Evolutionary conservation across 495 filamentous ascomycete genomes (phyloP).

Genomic region (Penicillium bovifimosum): DNA sequence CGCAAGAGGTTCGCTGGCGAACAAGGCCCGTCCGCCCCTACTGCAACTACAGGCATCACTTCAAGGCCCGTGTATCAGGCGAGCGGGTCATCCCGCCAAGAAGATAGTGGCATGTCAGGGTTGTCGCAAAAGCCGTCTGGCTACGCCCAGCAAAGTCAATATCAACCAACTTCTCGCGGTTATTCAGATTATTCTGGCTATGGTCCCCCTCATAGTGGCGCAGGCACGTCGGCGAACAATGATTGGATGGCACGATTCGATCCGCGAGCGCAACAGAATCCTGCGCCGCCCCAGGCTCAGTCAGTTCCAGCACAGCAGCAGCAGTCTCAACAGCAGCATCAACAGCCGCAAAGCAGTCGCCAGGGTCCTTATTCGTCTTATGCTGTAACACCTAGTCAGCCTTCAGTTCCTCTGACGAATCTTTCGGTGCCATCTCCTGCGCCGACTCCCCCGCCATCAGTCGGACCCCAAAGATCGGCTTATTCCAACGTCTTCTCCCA

Average conservation of each 20-base stretch:
- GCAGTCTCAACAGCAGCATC: background rate
- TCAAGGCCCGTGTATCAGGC: constrained; percentile 18
- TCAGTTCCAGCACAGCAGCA: constrained; percentile 20
- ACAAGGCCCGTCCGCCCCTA: constrained; percentile 20
- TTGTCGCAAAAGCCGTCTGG: constrained; percentile 18
- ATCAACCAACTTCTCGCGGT: constrained; percentile 27
- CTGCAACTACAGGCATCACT: constrained; percentile 2
- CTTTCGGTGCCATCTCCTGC: constrained; percentile 34
- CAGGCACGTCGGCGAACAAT: constrained; percentile 30
- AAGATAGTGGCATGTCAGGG: constrained; percentile 17
- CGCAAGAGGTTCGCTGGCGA: constrained; percentile 46
- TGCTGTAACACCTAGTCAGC: constrained; percentile 23
- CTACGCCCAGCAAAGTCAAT: constrained; percentile 28
- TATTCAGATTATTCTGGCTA: constrained; percentile 38
- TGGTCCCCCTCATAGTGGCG: constrained; percentile 18
- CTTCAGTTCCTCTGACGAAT: constrained; percentile 21
- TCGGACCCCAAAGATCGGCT: constrained; percentile 28
- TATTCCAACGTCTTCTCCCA: constrained; percentile 37
- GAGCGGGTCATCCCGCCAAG: constrained; percentile 18
- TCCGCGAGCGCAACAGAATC: constrained; percentile 34
- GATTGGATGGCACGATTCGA: constrained; percentile 47
- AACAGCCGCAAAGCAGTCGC: constrained; percentile 22
- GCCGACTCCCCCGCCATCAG: constrained; percentile 36
- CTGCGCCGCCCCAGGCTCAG: constrained; percentile 23
- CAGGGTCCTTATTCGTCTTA: constrained; percentile 32